Evolutionary conservation across 805 yeast genomes (phyloP), one percentile per base, ranked within the genome.

Genomic region (Metschnikowia vanudenii): DNA sequence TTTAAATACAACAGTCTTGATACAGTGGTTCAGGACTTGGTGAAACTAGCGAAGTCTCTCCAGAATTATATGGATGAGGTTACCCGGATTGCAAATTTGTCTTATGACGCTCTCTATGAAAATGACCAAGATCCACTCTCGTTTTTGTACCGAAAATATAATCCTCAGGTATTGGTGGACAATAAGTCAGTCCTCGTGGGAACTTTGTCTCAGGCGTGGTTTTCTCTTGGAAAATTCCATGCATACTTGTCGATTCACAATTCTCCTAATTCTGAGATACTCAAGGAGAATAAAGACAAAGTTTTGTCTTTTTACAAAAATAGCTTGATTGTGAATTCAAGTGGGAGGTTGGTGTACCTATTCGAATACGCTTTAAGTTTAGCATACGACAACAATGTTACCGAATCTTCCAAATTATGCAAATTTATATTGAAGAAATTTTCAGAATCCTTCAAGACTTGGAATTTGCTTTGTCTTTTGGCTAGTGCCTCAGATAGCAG

Each of bases 401-500:
- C 65, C 18, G 72, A 70, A 8, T 69, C 85, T 2, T 58, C 71
- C 10, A 73, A 68, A 48, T 63, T 75, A 38, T 59, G 81, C 49
- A 82, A 80, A 57, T 63, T 68, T 39, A 69, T 79, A 4, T 65
- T 82, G 47, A 78, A 73, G 37, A 63, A 70, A 34, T 71, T 71
- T 46, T 85, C 87, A 0, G 76, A 76, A 35, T 75, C 80, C 41
- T 71, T 82, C 55, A 76, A 76, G 55, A 75, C 82, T 7, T 82
- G 92, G 82, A 86, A 86, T 58, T 65, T 88, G 53, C 66, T 86
- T 34, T 78, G 82, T 0, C 72, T 87, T 46, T 63, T 85, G n/a
- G 70, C 82, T 26, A 78, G 91, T 0, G 75, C 84, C 0, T 74
- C 75, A 33, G 88, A 85, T 46, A 80, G 77, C 48, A 73, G 71